Evolutionary conservation across 805 yeast species (phyloP).

Genomic region (Starmerella vaccinii): DNA sequence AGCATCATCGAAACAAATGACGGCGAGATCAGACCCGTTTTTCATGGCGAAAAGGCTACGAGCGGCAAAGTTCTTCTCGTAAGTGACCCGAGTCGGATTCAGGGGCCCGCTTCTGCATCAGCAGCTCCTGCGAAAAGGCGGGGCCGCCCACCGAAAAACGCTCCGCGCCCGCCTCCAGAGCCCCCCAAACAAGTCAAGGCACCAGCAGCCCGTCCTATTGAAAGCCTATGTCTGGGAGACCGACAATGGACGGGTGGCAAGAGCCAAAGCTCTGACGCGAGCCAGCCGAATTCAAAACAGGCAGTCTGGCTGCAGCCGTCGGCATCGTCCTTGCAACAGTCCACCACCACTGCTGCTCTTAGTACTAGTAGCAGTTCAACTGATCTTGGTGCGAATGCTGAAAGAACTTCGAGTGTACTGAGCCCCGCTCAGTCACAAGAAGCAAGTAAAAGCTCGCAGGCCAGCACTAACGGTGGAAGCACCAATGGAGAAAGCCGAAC

Average conservation of each 20-base stretch:
- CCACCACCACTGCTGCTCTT: too few relatives aligned
- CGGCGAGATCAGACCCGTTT: conserved; percentile 19
- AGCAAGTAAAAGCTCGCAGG: too few relatives aligned
- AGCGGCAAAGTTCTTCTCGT: conserved; percentile 11
- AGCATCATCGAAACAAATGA: conserved; percentile 7
- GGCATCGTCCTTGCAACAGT: too few relatives aligned
- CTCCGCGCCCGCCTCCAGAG: not conserved
- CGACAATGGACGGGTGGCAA: not conserved
- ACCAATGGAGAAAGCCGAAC: too few relatives aligned
- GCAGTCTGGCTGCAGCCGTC: too few relatives aligned
- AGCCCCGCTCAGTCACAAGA: too few relatives aligned
- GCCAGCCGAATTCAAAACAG: too few relatives aligned
- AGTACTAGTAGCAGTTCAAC: too few relatives aligned
- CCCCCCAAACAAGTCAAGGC: not conserved
- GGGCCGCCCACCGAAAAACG: conserved; percentile 24
- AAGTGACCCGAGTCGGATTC: conserved; percentile 2
- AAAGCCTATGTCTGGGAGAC: not conserved
- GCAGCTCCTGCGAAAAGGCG: conserved; percentile 9
- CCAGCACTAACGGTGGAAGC: too few relatives aligned
- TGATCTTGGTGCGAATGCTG: too few relatives aligned
- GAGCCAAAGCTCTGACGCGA: not conserved
- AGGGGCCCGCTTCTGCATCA: not conserved
- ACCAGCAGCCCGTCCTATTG: not conserved
- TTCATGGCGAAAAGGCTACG: conserved; percentile 25
- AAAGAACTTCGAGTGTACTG: too few relatives aligned